Conservation (phyloP, 352 stramenopile genomes). For the Pythium rhizo-oryzae region DNA sequence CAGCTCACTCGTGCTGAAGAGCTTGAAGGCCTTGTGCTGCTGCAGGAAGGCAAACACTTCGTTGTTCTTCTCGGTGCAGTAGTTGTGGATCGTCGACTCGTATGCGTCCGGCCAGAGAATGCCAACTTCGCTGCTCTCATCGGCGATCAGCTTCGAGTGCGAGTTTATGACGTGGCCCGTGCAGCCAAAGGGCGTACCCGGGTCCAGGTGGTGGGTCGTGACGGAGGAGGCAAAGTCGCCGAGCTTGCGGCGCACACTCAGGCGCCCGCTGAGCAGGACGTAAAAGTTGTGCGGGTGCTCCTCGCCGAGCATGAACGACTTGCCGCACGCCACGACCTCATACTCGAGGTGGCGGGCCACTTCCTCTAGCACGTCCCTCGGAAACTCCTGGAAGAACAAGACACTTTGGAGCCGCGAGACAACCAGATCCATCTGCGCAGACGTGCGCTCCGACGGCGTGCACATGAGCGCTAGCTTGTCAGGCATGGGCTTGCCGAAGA, state of each 20-base stretch:
- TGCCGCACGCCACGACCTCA: slow-evolving; percentile 66
- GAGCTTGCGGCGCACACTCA: slow-evolving; percentile 62
- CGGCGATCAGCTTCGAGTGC: slow-evolving; percentile 56
- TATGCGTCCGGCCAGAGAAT: slow-evolving; percentile 69
- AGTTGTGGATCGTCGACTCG: slow-evolving; percentile 49
- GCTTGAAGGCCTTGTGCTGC: slow-evolving; percentile 62
- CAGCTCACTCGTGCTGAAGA: slow-evolving; percentile 63
- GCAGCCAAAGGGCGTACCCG: slow-evolving; percentile 61
- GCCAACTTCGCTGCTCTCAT: slow-evolving; percentile 67
- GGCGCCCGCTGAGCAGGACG: slow-evolving; percentile 53
- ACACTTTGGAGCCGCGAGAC: slow-evolving; percentile 53
- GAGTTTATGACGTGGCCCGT: slow-evolving; percentile 51
- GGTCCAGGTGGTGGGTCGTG: slow-evolving; percentile 68
- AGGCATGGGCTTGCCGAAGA: slow-evolving; percentile 67
- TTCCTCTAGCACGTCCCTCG: slow-evolving; percentile 38
- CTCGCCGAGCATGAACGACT: slow-evolving; percentile 57
- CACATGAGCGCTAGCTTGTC: slow-evolving; percentile 69
- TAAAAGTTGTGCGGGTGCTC: slow-evolving; percentile 72
- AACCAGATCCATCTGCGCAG: slow-evolving; percentile 47
- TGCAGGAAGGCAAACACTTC: slow-evolving; percentile 71
- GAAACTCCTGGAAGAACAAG: slow-evolving; percentile 75
- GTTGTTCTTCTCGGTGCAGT: slow-evolving; percentile 63
- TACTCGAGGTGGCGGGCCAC: slow-evolving; percentile 64
- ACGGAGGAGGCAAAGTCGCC: slow-evolving; percentile 62
- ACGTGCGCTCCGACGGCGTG: slow-evolving; percentile 39